Conservation (phyloP, 2,329 filamentous ascomycete genomes). For the Apiospora aurea region DNA sequence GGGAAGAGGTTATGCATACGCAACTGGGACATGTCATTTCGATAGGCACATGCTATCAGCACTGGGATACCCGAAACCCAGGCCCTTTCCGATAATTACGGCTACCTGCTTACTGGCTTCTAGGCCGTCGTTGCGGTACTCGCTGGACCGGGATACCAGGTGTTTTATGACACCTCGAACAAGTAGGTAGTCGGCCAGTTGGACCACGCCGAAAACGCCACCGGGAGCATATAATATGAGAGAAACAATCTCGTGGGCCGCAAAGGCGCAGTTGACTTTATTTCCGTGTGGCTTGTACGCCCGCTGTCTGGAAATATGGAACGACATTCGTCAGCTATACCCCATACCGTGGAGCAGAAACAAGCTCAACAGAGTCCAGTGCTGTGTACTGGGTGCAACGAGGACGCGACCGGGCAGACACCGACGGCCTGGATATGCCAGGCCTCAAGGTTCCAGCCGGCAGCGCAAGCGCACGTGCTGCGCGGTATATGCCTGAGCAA, state of each 20-base stretch:
- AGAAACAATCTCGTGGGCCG: slow-evolving; percentile 21
- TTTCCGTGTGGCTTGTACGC: slow-evolving; percentile 20
- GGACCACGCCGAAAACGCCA: slow-evolving; percentile 12
- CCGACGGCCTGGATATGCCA: slow-evolving; percentile 12
- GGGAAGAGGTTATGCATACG: slow-evolving; percentile 15
- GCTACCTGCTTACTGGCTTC: slow-evolving; percentile 22
- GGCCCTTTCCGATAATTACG: slow-evolving; percentile 23
- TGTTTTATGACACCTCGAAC: slow-evolving; percentile 17
- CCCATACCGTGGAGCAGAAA: slow-evolving; percentile 4
- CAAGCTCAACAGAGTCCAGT: not conserved
- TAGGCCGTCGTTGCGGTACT: slow-evolving; percentile 1
- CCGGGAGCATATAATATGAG: slow-evolving; percentile 19
- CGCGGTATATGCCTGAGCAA: not conserved
- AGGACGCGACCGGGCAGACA: not conserved
- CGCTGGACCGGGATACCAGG: not conserved
- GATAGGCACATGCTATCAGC: not conserved
- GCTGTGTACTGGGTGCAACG: not conserved
- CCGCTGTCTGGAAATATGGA: slow-evolving; percentile 19
- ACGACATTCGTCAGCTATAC: slow-evolving; percentile 12
- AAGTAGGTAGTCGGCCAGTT: slow-evolving; percentile 17
- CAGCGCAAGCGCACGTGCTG: not conserved
- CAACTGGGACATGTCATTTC: slow-evolving; percentile 14
- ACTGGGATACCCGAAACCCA: slow-evolving; percentile 19
- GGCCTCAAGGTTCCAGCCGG: not conserved
- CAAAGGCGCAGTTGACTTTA: slow-evolving; percentile 21